A percentile compares a stretch with the other conserved stretches of the same genome.
Conservation (phyloP, 805 yeast species). For the Komagataella mondaviorum region DNA sequence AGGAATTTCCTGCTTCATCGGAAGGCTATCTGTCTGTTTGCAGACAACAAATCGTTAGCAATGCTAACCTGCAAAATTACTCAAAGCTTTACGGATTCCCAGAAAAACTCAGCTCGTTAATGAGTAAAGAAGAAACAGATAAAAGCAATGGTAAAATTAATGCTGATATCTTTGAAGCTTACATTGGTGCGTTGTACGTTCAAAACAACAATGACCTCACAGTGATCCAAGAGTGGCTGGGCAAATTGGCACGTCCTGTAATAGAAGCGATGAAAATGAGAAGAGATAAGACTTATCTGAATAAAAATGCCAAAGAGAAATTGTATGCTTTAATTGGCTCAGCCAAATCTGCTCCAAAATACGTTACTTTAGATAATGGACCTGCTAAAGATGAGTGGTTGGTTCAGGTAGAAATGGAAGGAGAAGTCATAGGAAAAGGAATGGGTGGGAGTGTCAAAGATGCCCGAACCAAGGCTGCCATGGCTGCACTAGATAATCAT, state of each 20-base stretch:
- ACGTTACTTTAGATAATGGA: constrained; percentile 32
- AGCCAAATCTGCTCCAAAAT: constrained; percentile 50
- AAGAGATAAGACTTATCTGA: constrained; percentile 24
- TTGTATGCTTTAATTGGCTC: constrained; percentile 72
- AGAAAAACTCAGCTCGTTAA: constrained; percentile 34
- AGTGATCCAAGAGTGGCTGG: constrained; percentile 44
- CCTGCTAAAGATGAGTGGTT: constrained; percentile 23
- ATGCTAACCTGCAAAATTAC: constrained; percentile 59
- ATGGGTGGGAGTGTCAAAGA: constrained; percentile 53
- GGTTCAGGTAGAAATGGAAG: constrained; percentile 55
- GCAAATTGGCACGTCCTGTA: constrained; percentile 33
- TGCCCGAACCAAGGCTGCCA: constrained; percentile 82
- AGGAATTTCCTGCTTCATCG: constrained; percentile 49
- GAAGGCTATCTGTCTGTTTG: constrained; percentile 75
- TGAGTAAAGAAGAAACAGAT: constrained; percentile 28
- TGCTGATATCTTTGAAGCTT: constrained; percentile 92
- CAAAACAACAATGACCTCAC: constrained; percentile 37
- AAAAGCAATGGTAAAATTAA: constrained; percentile 53
- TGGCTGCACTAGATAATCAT: constrained; percentile 53
- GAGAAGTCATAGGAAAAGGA: constrained; percentile 62
- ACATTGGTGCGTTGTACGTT: constrained; percentile 69
- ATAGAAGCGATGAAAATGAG: constrained; percentile 15
- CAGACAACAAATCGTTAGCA: constrained; percentile 61
- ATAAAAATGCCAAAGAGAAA: constrained; percentile 62
- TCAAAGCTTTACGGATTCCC: constrained; percentile 57